Evolutionary conservation across 75 land plant genomes (phyloP).

Genomic region (Isoetes taiwanensis): DNA sequence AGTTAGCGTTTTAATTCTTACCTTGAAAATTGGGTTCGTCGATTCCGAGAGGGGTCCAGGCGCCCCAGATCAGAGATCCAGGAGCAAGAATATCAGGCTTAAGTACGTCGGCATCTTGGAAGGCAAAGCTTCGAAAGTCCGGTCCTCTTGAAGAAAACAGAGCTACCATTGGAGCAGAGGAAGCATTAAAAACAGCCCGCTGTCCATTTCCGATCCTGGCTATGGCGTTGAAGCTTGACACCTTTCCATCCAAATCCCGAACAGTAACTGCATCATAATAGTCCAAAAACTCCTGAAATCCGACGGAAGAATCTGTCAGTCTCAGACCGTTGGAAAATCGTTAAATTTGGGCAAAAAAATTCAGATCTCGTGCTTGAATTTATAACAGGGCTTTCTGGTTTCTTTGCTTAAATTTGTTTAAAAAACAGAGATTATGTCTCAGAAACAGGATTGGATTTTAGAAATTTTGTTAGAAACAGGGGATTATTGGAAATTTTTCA

Average conservation of each 20-base stretch:
- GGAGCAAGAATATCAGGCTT: constrained; percentile 85
- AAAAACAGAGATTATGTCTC: too few relatives aligned
- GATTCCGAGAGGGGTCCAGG: constrained; percentile 72
- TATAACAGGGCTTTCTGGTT: too few relatives aligned
- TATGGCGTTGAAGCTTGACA: constrained; percentile 22
- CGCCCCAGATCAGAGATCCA: constrained; percentile 71
- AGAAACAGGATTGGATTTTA: too few relatives aligned
- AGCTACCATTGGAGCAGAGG: constrained; percentile 42
- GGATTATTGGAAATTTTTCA: too few relatives aligned
- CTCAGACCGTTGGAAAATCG: too few relatives aligned
- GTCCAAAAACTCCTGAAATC: constrained; percentile 25
- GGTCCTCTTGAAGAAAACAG: constrained; percentile 84
- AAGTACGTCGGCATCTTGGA: constrained; percentile 48
- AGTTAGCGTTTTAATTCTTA: neutral
- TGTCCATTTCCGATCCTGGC: constrained; percentile 58
- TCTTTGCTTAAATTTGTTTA: neutral
- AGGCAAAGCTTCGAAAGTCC: constrained; percentile 29
- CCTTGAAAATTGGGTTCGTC: constrained; percentile 42
- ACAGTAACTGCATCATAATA: constrained; percentile 48
- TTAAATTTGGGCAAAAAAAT: too few relatives aligned
- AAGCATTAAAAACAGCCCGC: constrained; percentile 24
- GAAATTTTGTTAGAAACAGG: neutral
- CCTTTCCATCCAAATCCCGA: constrained; percentile 21
- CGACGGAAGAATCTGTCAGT: neutral
- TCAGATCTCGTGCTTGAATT: too few relatives aligned